Percentiles rank a stretch among this genome's conserved stretches.
Conservation (phyloP, 1,139 yeast genomes). For the Blastobotrys malaysiensis region DNA sequence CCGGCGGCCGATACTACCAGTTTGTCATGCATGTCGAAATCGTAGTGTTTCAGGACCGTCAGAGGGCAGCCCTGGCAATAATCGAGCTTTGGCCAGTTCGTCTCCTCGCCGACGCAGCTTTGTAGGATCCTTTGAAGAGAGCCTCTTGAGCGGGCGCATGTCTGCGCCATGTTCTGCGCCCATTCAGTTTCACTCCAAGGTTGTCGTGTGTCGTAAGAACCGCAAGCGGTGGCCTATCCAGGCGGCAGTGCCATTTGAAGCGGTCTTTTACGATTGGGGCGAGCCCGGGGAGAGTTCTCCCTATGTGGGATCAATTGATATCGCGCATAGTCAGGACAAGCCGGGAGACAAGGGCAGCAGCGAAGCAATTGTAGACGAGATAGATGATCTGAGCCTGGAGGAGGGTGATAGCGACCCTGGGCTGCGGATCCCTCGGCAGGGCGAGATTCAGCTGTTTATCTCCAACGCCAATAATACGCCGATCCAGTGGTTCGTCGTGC, state of each 20-base stretch:
- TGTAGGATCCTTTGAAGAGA: conserved; percentile 36
- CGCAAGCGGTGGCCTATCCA: conserved; percentile 28
- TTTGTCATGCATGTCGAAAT: neutral
- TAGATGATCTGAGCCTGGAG: conserved; percentile 1
- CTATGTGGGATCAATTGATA: conserved; percentile 38
- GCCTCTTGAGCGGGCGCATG: conserved; percentile 33
- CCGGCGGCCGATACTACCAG: neutral
- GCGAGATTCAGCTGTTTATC: conserved; percentile 39
- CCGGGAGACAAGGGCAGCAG: conserved; percentile 32
- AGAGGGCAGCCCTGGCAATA: neutral
- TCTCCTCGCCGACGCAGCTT: conserved; percentile 17
- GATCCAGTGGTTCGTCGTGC: conserved; percentile 35
- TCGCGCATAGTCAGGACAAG: conserved; percentile 21
- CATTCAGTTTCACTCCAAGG: conserved; percentile 27
- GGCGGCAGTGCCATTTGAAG: conserved; percentile 30
- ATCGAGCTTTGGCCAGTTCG: neutral
- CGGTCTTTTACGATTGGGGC: conserved; percentile 36
- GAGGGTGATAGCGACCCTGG: conserved; percentile 33
- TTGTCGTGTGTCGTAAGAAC: conserved; percentile 28
- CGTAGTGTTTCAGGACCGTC: neutral
- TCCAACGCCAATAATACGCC: conserved; percentile 39
- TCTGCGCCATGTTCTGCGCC: conserved; percentile 32
- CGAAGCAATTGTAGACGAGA: conserved; percentile 9
- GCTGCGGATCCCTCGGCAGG: conserved; percentile 37
- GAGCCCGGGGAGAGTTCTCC: conserved; percentile 33